phyloP scores from a whole-genome alignment of 2,329 filamentous ascomycete species.

The Penicillium frequentans region DNA sequence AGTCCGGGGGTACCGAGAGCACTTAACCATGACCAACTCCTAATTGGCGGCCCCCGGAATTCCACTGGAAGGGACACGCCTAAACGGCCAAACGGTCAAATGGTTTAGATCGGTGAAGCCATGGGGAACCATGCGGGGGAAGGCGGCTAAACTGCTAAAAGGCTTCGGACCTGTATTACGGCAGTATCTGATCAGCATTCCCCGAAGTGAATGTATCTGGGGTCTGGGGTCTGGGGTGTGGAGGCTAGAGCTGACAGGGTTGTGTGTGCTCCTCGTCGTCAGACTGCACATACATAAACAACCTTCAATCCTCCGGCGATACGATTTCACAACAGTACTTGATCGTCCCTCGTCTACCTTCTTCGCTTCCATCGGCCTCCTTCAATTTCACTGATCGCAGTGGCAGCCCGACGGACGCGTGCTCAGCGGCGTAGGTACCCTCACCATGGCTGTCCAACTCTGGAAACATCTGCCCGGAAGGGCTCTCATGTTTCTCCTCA shows the following conservation, averaged over 20 bases:
- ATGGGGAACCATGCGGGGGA: neutral
- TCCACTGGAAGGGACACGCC: neutral
- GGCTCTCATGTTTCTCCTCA: neutral
- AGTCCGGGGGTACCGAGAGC: neutral
- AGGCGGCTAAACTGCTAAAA: neutral
- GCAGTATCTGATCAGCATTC: neutral
- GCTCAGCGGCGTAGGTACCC: neutral
- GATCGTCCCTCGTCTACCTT: neutral
- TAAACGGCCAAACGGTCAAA: neutral
- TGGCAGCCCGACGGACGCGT: neutral
- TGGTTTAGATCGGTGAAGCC: neutral
- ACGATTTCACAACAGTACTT: neutral
- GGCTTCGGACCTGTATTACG: neutral
- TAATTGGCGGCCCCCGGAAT: neutral
- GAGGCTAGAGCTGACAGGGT: neutral
- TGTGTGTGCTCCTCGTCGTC: neutral
- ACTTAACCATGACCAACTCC: neutral
- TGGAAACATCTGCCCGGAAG: neutral
- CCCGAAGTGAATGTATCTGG: neutral
- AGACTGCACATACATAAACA: neutral
- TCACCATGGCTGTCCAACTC: neutral
- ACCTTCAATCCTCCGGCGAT: neutral
- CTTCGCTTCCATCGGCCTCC: neutral
- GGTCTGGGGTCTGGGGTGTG: neutral
- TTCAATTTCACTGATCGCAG: neutral